Percentiles rank a stretch among this genome's conserved stretches.
Conservation (phyloP, 768 basidiomycete species). For the Tulasnella sp. region DNA sequence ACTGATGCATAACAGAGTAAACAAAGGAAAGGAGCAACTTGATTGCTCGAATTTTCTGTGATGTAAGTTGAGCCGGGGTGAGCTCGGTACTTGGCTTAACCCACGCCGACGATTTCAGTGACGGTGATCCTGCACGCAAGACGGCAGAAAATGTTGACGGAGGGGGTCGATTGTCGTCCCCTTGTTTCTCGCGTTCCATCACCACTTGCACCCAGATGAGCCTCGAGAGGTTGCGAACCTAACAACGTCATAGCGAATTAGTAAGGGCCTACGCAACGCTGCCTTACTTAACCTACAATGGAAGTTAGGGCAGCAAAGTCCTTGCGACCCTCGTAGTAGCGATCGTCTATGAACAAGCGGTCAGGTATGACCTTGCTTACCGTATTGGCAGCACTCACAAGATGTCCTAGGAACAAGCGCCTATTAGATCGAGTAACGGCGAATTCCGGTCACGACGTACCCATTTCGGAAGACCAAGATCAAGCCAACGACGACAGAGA, state of each 20-base stretch:
- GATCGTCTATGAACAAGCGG: conserved; percentile 38
- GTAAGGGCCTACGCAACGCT: not conserved
- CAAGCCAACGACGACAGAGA: conserved; percentile 86
- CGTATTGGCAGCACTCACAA: not conserved
- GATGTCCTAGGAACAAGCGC: not conserved
- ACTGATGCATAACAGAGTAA: conserved; percentile 62
- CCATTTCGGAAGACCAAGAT: conserved; percentile 23
- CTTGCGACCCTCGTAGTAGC: conserved; percentile 83
- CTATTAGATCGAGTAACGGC: not conserved
- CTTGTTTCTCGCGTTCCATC: conserved; percentile 31
- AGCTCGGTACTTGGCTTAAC: not conserved
- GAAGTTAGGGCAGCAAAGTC: conserved; percentile 62
- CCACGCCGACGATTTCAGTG: not conserved
- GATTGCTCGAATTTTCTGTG: conserved; percentile 54
- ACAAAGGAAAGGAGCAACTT: conserved; percentile 60
- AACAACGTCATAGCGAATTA: not conserved
- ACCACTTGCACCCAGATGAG: conserved; percentile 66
- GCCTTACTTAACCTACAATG: conserved; percentile 31
- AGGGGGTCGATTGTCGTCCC: not conserved
- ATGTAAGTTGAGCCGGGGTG: not conserved
- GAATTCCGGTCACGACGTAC: not conserved
- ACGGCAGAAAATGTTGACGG: not conserved
- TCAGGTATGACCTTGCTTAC: not conserved
- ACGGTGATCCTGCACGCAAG: not conserved
- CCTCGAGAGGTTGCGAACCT: conserved; percentile 59